A percentile compares a stretch with the other conserved stretches of the same genome.
Conservation (phyloP, 1,284 basidiomycete species). For the Jaminaea rosea region DNA sequence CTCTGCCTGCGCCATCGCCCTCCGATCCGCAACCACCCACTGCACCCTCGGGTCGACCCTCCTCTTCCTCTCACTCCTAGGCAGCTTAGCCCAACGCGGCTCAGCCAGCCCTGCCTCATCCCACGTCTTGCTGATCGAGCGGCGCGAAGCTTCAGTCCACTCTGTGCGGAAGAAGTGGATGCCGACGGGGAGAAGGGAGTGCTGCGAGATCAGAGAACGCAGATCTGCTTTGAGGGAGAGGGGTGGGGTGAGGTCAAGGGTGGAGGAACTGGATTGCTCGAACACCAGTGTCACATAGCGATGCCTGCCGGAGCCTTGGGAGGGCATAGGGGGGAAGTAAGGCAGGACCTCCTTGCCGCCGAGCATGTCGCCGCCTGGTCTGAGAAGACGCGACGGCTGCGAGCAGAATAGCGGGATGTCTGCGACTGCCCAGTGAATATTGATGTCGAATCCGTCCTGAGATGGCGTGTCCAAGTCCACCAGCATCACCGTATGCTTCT, state of each 20-base stretch:
- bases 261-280: constrained; percentile 53
- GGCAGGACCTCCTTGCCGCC: constrained; percentile 54
- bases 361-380: background rate
- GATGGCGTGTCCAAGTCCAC: constrained; percentile 84
- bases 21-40: too few species aligned
- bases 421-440: constrained; percentile 73
- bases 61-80: background rate
- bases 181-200: constrained; percentile 56
- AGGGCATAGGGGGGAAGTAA: constrained; percentile 79
- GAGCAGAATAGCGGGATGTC: constrained; percentile 49
- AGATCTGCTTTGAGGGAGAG: constrained; percentile 48
- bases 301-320: constrained; percentile 73
- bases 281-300: constrained; percentile 70
- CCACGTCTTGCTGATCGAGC: constrained; percentile 53
- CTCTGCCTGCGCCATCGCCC: too few species aligned
- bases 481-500: constrained; percentile 78
- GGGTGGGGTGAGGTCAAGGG: background rate
- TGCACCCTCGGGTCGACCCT: too few species aligned
- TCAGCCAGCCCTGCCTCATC: background rate
- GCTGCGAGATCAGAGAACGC: constrained; percentile 56
- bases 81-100: background rate
- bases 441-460: constrained; percentile 62
- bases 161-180: constrained; percentile 73
- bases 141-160: constrained; percentile 54
- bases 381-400: background rate